phyloP scores from a whole-genome alignment of 495 filamentous ascomycete genomes.

The Aspergillus steynii region DNA sequence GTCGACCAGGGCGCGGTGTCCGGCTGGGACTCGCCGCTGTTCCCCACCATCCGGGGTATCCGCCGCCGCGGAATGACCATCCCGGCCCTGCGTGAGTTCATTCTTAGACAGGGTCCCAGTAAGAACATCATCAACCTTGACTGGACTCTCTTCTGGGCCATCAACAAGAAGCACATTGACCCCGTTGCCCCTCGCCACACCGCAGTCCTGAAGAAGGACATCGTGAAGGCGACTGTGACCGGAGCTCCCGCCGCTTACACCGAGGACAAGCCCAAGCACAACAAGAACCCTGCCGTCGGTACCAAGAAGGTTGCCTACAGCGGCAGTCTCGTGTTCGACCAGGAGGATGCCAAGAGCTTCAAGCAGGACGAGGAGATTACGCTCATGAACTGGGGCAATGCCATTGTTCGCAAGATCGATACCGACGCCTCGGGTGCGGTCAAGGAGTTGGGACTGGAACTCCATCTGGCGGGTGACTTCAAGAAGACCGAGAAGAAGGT shows the following conservation, averaged over 20 bases:
- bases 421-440: slow-evolving; percentile 59
- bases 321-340: slow-evolving; percentile 72
- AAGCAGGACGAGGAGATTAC: slow-evolving; percentile 88
- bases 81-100: slow-evolving; percentile 84
- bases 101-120: slow-evolving; percentile 87
- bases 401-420: slow-evolving; percentile 73
- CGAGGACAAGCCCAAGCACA: slow-evolving; percentile 79
- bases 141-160: slow-evolving; percentile 90
- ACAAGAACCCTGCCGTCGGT: slow-evolving; percentile 81
- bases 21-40: slow-evolving; percentile 95
- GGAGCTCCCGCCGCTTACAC: slow-evolving; percentile 67
- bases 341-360: slow-evolving; percentile 81
- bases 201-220: slow-evolving; percentile 66
- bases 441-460: slow-evolving; percentile 68
- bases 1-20: slow-evolving; percentile 83
- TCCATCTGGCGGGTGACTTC: slow-evolving; percentile 85
- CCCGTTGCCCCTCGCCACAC: slow-evolving; percentile 84
- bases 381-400: slow-evolving; percentile 95
- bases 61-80: slow-evolving; percentile 89
- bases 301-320: slow-evolving; percentile 82
- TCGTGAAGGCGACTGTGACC: slow-evolving; percentile 66
- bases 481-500: slow-evolving; percentile 95
- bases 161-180: slow-evolving; percentile 95
- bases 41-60: slow-evolving; percentile 90
- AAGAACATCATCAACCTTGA: slow-evolving; percentile 88